phyloP scores from a whole-genome alignment of 2,329 filamentous ascomycete species.

The Pseudopyrenochaeta lycopersici region DNA sequence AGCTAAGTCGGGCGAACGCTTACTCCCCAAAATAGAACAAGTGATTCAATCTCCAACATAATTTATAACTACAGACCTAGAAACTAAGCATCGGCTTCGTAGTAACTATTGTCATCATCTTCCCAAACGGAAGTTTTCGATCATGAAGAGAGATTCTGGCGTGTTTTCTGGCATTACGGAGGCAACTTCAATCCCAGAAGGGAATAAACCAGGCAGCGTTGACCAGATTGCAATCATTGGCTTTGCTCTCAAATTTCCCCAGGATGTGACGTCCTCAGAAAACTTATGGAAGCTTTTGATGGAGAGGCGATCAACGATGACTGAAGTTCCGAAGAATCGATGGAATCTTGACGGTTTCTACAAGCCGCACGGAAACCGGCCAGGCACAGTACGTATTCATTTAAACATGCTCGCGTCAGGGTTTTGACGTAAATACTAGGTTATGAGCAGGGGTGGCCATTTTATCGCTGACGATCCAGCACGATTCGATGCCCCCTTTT shows the following conservation, averaged over 20 bases:
- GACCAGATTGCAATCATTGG: conserved; percentile 49
- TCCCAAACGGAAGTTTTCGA: no score
- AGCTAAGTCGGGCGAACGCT: no score
- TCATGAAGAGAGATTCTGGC: no score
- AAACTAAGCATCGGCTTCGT: no score
- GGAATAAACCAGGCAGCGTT: not conserved
- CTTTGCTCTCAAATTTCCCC: conserved; percentile 38
- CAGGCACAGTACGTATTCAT: conserved; percentile 11
- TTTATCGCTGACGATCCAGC: conserved; percentile 27
- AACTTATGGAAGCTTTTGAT: conserved; percentile 32
- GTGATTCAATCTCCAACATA: no score
- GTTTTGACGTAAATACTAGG: no score
- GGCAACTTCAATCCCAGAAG: no score
- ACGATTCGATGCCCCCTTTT: conserved; percentile 35
- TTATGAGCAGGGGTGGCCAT: conserved; percentile 24
- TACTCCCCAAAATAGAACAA: no score
- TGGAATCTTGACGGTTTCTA: conserved; percentile 29
- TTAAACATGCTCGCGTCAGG: conserved; percentile 1
- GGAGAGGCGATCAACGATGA: conserved; percentile 19
- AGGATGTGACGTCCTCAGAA: conserved; percentile 19
- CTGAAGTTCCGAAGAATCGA: conserved; percentile 24
- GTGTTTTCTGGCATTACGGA: no score
- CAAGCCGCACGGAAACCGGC: conserved; percentile 14
- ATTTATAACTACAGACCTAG: no score
- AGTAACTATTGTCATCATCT: no score